Base-by-base conservation (phyloP, 1,284 basidiomycete species). In the Trichosporon ovoides region DNA sequence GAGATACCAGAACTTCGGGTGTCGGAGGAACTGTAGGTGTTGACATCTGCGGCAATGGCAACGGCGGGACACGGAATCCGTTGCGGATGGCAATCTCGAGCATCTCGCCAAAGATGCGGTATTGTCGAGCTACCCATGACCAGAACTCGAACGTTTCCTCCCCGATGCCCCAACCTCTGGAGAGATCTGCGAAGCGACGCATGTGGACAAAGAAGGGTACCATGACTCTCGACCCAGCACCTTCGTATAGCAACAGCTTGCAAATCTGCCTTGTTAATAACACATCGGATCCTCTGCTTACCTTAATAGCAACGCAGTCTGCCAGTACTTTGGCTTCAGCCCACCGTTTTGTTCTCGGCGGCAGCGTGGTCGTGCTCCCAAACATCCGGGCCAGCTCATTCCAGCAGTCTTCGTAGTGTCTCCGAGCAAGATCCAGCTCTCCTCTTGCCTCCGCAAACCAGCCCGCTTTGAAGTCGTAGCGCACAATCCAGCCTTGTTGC, bases 241-340 rank as follows among this genome's bases (percentile, higher is more conserved):
- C 86, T 63, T 89, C 87, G 77, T 98, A 98, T 6, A 98, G 80
- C 68, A 90, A 88, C 5, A 96, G 78, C 68, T 93, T 92, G 67
- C 84, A 85, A 54, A 95, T 87, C 89, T 93, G 66, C 28, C 9
- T 19, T 49, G 54, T 53, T 43, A 58, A 62, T 51, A 46, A 28
- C 49, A 34, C 19, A 3, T 34, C 49, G 38, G 59, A n/a, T n/a
- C n/a, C n/a, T n/a, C n/a, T 13, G 43, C 79, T 49, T 60, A 89
- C 91, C 80, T 93, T 91, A 68, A 94, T 80, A 59, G 86, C 89
- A 58, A 95, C 86, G 66, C 89, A 89, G 71, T 98, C 95, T 0
- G 89, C 90, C 2, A 98, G 81, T 2, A 98, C 95, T 71, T 96
- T 97, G 1, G 93, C 95, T 77, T 98, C 95, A 3, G 95, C 93